Evolutionary conservation across 371 early-diverging fungal species (phyloP).

Genomic region (Coemansia sp.): DNA sequence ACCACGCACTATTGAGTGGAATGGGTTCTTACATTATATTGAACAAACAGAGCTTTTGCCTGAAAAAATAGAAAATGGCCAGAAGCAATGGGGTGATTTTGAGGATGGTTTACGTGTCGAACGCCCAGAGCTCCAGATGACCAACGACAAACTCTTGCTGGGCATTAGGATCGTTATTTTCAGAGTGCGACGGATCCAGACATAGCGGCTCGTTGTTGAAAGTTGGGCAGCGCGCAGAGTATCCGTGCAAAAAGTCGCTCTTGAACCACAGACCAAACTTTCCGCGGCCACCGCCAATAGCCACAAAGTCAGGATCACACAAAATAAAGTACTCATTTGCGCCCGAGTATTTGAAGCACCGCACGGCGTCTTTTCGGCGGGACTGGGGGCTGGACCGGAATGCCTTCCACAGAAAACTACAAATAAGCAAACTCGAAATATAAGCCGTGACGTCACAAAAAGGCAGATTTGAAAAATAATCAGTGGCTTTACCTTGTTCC

Average conservation of each 20-base stretch:
- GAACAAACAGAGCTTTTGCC: background rate
- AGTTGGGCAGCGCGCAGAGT: slow-evolving; percentile 78
- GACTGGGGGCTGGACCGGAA: slow-evolving; percentile 49
- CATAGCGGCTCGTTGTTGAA: slow-evolving; percentile 81
- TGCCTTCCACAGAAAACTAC: slow-evolving; percentile 80
- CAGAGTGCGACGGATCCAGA: slow-evolving; percentile 25
- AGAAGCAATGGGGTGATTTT: too few species aligned
- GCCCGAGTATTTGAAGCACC: slow-evolving; percentile 80
- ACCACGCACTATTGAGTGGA: too few species aligned
- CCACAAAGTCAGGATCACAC: slow-evolving; percentile 79
- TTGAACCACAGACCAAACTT: slow-evolving; percentile 90
- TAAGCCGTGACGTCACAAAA: background rate
- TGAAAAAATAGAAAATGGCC: background rate
- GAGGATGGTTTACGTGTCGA: slow-evolving; percentile 12
- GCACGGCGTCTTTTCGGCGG: slow-evolving; percentile 51
- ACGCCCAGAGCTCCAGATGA: slow-evolving; percentile 52
- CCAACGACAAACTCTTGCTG: slow-evolving; percentile 51
- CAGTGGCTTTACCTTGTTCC: slow-evolving; percentile 75
- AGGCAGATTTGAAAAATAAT: background rate
- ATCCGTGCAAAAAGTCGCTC: slow-evolving; percentile 80
- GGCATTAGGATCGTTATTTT: slow-evolving; percentile 34
- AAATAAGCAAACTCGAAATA: background rate
- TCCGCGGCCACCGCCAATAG: slow-evolving; percentile 88
- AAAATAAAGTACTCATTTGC: slow-evolving; percentile 87
- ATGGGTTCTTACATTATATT: background rate